A percentile compares a stretch with the other conserved stretches of the same genome.
phyloP scores from a whole-genome alignment of 1,139 yeast species.

The Suhomyces choctaworum region DNA sequence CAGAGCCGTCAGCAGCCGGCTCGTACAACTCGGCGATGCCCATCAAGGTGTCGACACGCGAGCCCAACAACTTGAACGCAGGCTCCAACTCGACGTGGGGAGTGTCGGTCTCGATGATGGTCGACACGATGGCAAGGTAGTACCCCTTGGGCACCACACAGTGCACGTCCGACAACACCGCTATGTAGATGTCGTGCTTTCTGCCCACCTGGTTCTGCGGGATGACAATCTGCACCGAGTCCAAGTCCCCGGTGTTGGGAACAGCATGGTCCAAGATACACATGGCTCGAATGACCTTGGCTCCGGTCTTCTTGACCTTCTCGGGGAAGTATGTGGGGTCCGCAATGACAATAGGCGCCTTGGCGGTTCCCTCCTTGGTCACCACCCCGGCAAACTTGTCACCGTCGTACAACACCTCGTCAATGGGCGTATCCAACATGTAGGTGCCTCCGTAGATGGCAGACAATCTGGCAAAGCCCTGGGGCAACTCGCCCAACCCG shows the following conservation, averaged over 20 bases:
- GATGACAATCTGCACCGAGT: conserved; percentile 89
- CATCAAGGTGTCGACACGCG: conserved; percentile 82
- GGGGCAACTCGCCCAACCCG: conserved; percentile 97
- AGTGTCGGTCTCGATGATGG: conserved; percentile 89
- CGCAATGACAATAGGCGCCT: conserved; percentile 92
- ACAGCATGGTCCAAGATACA: conserved; percentile 90
- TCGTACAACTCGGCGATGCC: conserved; percentile 91
- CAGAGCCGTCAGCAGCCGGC: conserved; percentile 80
- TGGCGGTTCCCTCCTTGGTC: conserved; percentile 89
- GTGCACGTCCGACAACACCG: conserved; percentile 86
- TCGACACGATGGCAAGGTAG: conserved; percentile 89
- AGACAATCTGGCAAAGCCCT: conserved; percentile 94
- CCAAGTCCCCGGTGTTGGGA: conserved; percentile 78
- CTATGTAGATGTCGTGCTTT: conserved; percentile 91
- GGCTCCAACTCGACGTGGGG: conserved; percentile 94
- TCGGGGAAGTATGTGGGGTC: conserved; percentile 98
- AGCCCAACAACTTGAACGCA: conserved; percentile 88
- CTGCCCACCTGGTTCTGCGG: conserved; percentile 96
- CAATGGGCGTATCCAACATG: conserved; percentile 96
- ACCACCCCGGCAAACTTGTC: conserved; percentile 76
- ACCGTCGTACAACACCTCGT: conserved; percentile 74
- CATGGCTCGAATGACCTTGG: conserved; percentile 90
- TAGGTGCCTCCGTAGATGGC: conserved; percentile 99
- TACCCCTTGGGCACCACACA: conserved; percentile 90
- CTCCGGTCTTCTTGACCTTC: conserved; percentile 80